These are phyloP conservation scores for Paragyromitra xinjiangensis DNA, from an alignment of 495 filamentous ascomycete genomes.

Conservation along the genomic window DNA sequence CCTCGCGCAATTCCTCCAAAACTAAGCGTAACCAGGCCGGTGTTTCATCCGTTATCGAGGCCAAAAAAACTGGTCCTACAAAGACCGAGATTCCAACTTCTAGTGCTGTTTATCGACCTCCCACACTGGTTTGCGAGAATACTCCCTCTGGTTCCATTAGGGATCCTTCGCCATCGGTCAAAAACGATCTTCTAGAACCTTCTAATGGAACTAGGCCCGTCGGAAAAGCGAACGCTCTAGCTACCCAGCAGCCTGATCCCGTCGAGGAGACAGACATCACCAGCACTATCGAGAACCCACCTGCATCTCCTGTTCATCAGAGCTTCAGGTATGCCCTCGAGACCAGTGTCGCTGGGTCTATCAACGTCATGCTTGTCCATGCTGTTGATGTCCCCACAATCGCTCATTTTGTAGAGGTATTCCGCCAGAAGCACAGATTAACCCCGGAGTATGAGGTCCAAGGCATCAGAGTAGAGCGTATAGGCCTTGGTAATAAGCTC, in stretches of 20 bases:
- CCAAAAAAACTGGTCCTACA: not conserved
- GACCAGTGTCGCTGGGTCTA: not conserved
- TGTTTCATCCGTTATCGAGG: not conserved
- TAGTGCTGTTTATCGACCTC: not conserved
- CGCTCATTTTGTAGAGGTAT: not conserved
- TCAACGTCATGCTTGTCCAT: not conserved
- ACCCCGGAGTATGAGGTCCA: not conserved
- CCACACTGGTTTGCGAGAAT: not conserved
- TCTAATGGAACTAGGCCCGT: not conserved
- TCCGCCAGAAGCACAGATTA: conserved; percentile 1
- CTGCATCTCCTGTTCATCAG: not conserved
- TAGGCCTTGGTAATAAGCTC: not conserved
- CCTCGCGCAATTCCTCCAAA: not conserved
- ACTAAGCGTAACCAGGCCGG: no score
- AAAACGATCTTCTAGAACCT: no score
- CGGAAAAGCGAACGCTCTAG: not conserved
- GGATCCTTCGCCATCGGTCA: no score
- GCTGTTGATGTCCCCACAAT: conserved; percentile 2
- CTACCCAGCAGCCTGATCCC: not conserved
- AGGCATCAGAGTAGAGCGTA: not conserved
- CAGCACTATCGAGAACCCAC: not conserved
- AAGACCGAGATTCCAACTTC: not conserved
- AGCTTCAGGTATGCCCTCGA: not conserved
- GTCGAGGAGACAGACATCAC: not conserved
- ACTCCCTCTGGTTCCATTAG: not conserved